Conservation (phyloP, 768 basidiomycete genomes). For the Trametes elegans region DNA sequence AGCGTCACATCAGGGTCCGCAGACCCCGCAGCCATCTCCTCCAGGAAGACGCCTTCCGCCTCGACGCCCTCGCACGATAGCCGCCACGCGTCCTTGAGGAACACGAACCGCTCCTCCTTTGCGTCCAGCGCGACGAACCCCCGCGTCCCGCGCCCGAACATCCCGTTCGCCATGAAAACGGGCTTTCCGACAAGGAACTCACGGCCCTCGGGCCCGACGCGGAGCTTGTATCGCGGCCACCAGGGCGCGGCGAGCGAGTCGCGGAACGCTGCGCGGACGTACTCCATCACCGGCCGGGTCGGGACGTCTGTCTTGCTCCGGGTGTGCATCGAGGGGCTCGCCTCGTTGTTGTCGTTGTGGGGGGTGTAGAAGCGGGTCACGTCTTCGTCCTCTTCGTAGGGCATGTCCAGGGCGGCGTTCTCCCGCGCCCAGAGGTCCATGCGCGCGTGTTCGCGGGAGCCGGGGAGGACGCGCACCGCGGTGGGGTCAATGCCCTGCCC, state of each 20-base stretch:
- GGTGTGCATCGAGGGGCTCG: too few species aligned
- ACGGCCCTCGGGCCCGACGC: neutral
- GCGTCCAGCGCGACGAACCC: constrained; percentile 18
- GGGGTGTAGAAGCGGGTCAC: too few species aligned
- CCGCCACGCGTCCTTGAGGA: constrained; percentile 14
- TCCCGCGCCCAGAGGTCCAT: neutral
- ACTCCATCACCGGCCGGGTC: too few species aligned
- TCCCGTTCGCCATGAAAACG: neutral
- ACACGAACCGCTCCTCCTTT: neutral
- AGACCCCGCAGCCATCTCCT: neutral
- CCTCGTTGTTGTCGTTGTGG: too few species aligned
- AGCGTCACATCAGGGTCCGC: too few species aligned
- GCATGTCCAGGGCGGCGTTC: neutral
- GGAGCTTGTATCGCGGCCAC: constrained; percentile 7
- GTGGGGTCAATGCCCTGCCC: constrained; percentile 6
- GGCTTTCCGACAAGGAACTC: constrained; percentile 13
- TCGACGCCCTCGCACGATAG: neutral
- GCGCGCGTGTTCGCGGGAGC: neutral
- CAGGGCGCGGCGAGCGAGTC: neutral
- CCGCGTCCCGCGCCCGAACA: constrained; percentile 12
- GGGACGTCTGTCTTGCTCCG: too few species aligned
- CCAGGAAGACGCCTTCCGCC: constrained; percentile 3
- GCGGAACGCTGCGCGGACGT: constrained; percentile 3
- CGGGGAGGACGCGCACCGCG: neutral
- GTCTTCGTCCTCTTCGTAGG: too few species aligned